Evolutionary conservation across 2,329 filamentous ascomycete species (phyloP), one percentile per base, ranked within the genome.

Genomic region (Microsporum ferrugineum): DNA sequence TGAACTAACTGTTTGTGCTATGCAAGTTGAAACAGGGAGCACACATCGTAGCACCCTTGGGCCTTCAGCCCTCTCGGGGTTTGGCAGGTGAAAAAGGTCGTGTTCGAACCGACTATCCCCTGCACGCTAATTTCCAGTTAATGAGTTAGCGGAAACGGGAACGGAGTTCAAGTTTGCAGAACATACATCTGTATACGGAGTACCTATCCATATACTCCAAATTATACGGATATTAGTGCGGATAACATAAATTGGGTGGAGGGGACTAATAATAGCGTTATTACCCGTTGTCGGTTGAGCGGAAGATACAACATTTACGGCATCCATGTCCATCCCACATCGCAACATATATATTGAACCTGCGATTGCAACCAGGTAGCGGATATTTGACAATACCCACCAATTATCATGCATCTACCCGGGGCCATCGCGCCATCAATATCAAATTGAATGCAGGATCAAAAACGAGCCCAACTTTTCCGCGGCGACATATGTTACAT

Each of bases 211-310:
- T 7, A 17, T 2, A 10, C 8, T 17, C 33, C 10, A 17, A 17
- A 55, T 36, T 55, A 34, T 31, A 55, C 51, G 51, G 51, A 36
- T 55, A 55, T 55, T 55, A 55, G 31, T 55, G 51, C 51, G 51
- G 51, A 31, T 55, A 55, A 51, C 17, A 23, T 23, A 23, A 23
- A 23, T 23, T 23, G 43, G 43, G 43, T 27, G 14, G 43, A 23
- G 43, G 0, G 8, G 5, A 47, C 43, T 47, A 47, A 47, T 47
- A 23, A 47, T 47, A 47, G 43, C 43, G 43, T 47, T 17, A 14
- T 23, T 47, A 47, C 23, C 43, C 43, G 43, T 14, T 17, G 14
- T 55, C 51, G 51, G 51, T 55, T 55, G 51, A 55, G 36, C 36
- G 51, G 51, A 55, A 55, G 51, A 36, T n/a, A 23, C 31, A 55